Conservation (phyloP, 306 rosid species). For the Aeschynomene evenia region DNA sequence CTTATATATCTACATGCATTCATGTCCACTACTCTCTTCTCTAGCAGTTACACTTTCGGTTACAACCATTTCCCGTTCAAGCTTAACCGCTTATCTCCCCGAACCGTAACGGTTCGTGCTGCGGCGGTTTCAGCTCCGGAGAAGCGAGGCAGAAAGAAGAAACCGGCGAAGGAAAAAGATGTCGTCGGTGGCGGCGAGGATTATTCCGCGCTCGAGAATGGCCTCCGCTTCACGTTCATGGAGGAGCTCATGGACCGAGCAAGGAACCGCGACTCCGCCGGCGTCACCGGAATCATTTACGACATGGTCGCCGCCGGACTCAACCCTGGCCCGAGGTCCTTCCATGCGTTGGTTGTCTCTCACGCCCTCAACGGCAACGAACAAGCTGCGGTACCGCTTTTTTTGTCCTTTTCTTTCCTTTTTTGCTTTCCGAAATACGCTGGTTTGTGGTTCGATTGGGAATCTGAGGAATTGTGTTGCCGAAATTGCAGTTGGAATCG, state of each 20-base stretch:
- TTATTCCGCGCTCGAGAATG: conserved; percentile 50
- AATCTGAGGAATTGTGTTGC: neutral
- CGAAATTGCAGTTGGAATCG: conserved; percentile 61
- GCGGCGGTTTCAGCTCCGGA: conserved; percentile 58
- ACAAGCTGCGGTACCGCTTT: conserved; percentile 65
- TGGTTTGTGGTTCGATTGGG: neutral
- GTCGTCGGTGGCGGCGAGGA: conserved; percentile 3
- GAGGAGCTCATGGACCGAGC: conserved; percentile 94
- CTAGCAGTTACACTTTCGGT: conserved; percentile 1
- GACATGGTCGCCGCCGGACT: conserved; percentile 97
- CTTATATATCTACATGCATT: conserved; percentile 27
- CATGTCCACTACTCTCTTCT: conserved; percentile 38
- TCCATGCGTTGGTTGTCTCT: conserved; percentile 82
- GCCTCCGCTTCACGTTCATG: conserved; percentile 89
- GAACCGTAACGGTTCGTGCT: conserved; percentile 42
- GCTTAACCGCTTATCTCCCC: conserved; percentile 31
- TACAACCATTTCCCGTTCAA: conserved; percentile 32
- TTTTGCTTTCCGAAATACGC: neutral
- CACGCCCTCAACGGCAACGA: conserved; percentile 67
- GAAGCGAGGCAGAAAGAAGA: conserved; percentile 64
- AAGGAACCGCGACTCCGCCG: conserved; percentile 60
- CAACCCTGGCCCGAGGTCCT: conserved; percentile 89
- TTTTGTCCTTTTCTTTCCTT: neutral
- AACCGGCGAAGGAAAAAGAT: conserved; percentile 47
- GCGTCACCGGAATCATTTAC: conserved; percentile 73